phyloP scores from a whole-genome alignment of 257 asterid genomes.

The Paraleonurus japonicus region DNA sequence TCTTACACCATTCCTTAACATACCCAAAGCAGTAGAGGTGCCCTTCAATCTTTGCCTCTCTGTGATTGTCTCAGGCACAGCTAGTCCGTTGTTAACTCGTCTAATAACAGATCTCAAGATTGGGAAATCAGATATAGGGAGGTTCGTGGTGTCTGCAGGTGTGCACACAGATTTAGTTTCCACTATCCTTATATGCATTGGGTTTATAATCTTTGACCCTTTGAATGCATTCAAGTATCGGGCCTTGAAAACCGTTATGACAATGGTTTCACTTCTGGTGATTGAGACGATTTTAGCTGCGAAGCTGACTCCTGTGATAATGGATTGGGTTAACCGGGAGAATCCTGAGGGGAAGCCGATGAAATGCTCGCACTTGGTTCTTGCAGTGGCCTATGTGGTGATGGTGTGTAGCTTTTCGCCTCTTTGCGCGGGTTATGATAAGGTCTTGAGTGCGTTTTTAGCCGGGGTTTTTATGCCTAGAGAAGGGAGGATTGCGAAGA shows the following conservation, averaged over 20 bases:
- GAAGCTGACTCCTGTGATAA: conserved; percentile 54
- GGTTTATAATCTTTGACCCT: conserved; percentile 66
- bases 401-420: conserved; percentile 64
- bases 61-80: conserved; percentile 59
- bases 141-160: conserved; percentile 76
- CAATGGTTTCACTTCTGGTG: conserved; percentile 40
- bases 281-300: conserved; percentile 56
- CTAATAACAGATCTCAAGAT: conserved; percentile 80
- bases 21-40: conserved; percentile 34
- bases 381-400: conserved; percentile 65
- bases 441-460: conserved; percentile 71
- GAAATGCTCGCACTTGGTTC: conserved; percentile 80
- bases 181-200: conserved; percentile 53
- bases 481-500: conserved; percentile 76
- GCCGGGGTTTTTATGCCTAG: conserved; percentile 94
- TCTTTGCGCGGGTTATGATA: conserved; percentile 37
- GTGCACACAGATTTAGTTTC: conserved; percentile 66
- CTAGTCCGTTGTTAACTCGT: conserved; percentile 64
- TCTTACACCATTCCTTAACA: conserved; percentile 43
- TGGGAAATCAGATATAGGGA: conserved; percentile 87
- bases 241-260: not conserved
- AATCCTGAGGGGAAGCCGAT: conserved; percentile 91
- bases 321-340: conserved; percentile 90
- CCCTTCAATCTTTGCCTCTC: conserved; percentile 69
- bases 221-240: conserved; percentile 33